Evolutionary conservation across 306 rosid species (phyloP).

Genomic region (Lathyrus tuberosus): DNA sequence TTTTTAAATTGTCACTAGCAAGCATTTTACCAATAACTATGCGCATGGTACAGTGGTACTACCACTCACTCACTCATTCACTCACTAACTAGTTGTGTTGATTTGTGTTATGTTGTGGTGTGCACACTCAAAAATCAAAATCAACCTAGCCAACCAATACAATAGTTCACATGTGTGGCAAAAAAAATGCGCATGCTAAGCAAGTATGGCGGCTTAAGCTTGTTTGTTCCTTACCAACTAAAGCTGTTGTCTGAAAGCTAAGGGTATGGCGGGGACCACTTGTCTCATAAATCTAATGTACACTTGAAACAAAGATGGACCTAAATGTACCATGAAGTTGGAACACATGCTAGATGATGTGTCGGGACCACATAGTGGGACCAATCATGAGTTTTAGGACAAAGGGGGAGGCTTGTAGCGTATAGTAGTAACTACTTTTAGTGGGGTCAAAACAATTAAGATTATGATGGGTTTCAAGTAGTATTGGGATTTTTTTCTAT

Average conservation of each 20-base stretch:
- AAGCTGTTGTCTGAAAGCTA: slow-evolving; percentile 54
- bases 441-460: slow-evolving; percentile 42
- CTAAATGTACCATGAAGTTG: slow-evolving; percentile 64
- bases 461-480: slow-evolving; percentile 24
- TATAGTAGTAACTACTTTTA: slow-evolving; percentile 35
- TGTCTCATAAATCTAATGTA: slow-evolving; percentile 52
- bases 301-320: slow-evolving; percentile 52
- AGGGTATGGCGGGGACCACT: slow-evolving; percentile 62
- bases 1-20: background rate
- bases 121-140: slow-evolving; percentile 33
- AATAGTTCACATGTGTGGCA: slow-evolving; percentile 50
- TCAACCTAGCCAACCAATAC: slow-evolving; percentile 38
- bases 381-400: slow-evolving; percentile 61
- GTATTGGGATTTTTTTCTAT: too few species aligned
- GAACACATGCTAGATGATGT: slow-evolving; percentile 83
- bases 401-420: too few species aligned
- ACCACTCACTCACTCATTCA: slow-evolving; percentile 51
- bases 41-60: slow-evolving; percentile 92
- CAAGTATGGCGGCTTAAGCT: slow-evolving; percentile 66
- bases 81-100: slow-evolving; percentile 17
- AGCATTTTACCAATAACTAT: slow-evolving; percentile 43
- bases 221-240: slow-evolving; percentile 46
- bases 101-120: slow-evolving; percentile 29
- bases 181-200: slow-evolving; percentile 57
- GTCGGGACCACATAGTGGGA: slow-evolving; percentile 79